Base-by-base conservation (phyloP, 2,329 filamentous ascomycete species). In the Hawksworthiomyces lignivorus region DNA sequence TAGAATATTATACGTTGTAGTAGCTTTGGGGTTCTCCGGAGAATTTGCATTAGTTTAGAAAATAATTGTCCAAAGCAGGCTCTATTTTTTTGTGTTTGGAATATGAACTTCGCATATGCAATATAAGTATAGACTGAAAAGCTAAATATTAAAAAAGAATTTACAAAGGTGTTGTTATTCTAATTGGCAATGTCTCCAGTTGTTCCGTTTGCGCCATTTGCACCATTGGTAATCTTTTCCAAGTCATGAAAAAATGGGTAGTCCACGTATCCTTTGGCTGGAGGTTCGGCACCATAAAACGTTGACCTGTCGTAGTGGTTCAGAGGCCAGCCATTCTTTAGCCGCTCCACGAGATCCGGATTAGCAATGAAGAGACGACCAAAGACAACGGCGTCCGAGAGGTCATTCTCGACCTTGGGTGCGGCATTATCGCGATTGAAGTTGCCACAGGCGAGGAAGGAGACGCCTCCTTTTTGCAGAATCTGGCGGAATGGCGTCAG, bases 401-500 rank as follows among this genome's bases (percentile, higher is more conserved):
- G 49, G 22, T 52, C 48, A 1, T 3, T 47, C 14, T 50, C 49
- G 22, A 53, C 44, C n/a, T 54, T 42, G 12, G 59, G 54, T 14
- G 53, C 51, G 17, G 58, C 41, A 19, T 41, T 43, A 40, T 55
- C 48, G 4, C 52, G 33, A 7, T 43, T 50, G 36, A 58, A 48
- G 5, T 49, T 50, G 12, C 58, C 59, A 5, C 56, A 56, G 14
- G 61, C 46, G 21, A 63, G 27, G 12, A 63, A 46, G 18, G 54
- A 50, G 22, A 56, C 44, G 6, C 73, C 65, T 3, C 69, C 63
- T 53, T 78, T 70, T 11, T 82, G 64, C 5, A 80, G 44, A 12
- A 41, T 41, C 4, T n/a, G 24, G 11, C 42, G 46, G 39, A 50
- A 50, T 1, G 48, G 48, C 6, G 32, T 28, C 10, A 50, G 42